Percentiles rank a stretch among this genome's conserved stretches.
Conservation (phyloP, 208 protist genomes). For the Vickermania ingenoplastis region DNA sequence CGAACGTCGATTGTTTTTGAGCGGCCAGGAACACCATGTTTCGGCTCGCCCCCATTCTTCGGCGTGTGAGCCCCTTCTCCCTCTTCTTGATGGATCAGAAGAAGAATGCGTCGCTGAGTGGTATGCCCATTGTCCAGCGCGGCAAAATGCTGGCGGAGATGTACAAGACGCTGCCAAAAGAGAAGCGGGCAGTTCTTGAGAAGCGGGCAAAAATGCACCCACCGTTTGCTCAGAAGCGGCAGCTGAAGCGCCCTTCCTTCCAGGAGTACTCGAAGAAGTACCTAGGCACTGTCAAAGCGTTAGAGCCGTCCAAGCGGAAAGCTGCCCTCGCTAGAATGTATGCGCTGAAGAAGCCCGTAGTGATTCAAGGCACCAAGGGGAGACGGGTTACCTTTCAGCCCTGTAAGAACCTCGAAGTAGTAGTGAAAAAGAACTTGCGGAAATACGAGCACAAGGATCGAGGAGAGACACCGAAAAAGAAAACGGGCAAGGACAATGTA, state of each 20-base stretch:
- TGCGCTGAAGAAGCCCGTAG: neutral
- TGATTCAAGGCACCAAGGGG: neutral
- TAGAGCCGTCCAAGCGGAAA: neutral
- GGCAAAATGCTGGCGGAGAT: slow-evolving; percentile 67
- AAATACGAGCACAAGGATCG: neutral
- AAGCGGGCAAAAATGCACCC: slow-evolving; percentile 55
- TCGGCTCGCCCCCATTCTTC: slow-evolving; percentile 33
- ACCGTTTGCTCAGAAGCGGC: slow-evolving; percentile 28
- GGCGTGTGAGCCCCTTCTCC: slow-evolving; percentile 75
- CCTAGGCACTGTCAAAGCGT: neutral
- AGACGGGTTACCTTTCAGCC: neutral
- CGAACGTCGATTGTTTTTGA: too few species aligned
- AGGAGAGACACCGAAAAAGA: slow-evolving; percentile 8
- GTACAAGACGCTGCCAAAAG: slow-evolving; percentile 64
- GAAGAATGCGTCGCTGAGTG: slow-evolving; percentile 68
- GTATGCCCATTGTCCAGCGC: slow-evolving; percentile 48
- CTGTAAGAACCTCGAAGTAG: neutral
- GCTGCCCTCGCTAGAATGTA: neutral
- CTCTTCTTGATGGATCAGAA: slow-evolving; percentile 87
- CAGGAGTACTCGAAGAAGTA: neutral
- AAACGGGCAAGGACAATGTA: slow-evolving; percentile 4
- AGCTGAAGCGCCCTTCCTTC: slow-evolving; percentile 2
- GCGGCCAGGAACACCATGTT: too few species aligned
- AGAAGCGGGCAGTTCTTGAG: slow-evolving; percentile 42
- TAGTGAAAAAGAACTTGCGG: neutral